Conservation (phyloP, 768 basidiomycete species). For the Rhizopogon vulgaris region DNA sequence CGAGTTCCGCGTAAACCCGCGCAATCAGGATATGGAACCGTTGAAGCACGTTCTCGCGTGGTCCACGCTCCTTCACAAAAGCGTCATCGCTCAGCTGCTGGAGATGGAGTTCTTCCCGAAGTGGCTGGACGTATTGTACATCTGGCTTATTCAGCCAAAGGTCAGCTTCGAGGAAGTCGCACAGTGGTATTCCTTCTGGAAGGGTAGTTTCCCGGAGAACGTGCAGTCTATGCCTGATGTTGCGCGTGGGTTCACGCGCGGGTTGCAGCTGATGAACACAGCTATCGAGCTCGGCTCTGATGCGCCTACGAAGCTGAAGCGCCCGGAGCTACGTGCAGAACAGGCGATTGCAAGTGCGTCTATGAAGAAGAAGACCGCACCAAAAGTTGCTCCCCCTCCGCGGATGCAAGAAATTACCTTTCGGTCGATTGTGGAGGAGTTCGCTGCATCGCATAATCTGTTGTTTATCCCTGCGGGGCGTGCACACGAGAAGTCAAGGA, state of each 20-base stretch:
- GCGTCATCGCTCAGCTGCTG: slow-evolving; percentile 77
- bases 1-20: slow-evolving; percentile 87
- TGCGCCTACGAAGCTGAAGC: slow-evolving; percentile 59
- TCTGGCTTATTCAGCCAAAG: slow-evolving; percentile 88
- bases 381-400: slow-evolving; percentile 33
- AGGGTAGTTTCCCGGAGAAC: slow-evolving; percentile 62
- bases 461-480: slow-evolving; percentile 85
- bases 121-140: slow-evolving; percentile 86
- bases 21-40: slow-evolving; percentile 82
- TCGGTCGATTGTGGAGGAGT: slow-evolving; percentile 88
- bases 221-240: slow-evolving; percentile 64
- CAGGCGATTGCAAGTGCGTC: slow-evolving; percentile 21
- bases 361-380: slow-evolving; percentile 22
- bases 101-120: slow-evolving; percentile 95
- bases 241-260: slow-evolving; percentile 76
- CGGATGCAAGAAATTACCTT: slow-evolving; percentile 84
- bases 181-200: slow-evolving; percentile 93
- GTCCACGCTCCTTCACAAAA: slow-evolving; percentile 64
- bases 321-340: slow-evolving; percentile 60
- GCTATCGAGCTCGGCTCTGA: slow-evolving; percentile 83
- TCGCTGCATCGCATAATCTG: slow-evolving; percentile 77
- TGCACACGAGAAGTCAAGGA: slow-evolving; percentile 77
- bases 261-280: slow-evolving; percentile 89
- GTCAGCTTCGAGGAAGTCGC: slow-evolving; percentile 91
- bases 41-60: slow-evolving; percentile 74